A percentile compares a stretch with the other conserved stretches of the same genome.
phyloP scores from a whole-genome alignment of 495 filamentous ascomycete genomes.

The Penicilliopsis zonata region DNA sequence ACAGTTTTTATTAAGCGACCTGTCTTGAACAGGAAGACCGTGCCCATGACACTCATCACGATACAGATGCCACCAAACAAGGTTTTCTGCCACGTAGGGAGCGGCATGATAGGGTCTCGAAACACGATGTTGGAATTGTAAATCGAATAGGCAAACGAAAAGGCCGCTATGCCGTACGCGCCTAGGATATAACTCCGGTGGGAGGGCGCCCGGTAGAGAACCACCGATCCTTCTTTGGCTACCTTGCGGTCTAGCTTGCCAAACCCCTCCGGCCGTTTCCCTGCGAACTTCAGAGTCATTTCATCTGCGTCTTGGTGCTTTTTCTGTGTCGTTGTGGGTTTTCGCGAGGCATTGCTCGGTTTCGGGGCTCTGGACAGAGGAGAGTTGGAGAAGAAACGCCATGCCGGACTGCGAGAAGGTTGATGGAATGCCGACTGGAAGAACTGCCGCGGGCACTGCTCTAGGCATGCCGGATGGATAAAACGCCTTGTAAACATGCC shows the following conservation, averaged over 20 bases:
- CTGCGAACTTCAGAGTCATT: constrained; percentile 16
- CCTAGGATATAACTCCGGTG: constrained; percentile 45
- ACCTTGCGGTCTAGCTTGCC: constrained; percentile 25
- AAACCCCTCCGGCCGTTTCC: constrained; percentile 13
- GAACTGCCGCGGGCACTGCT: constrained; percentile 12
- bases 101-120: constrained; percentile 17
- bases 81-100: constrained; percentile 28
- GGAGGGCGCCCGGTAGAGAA: constrained; percentile 50
- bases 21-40: constrained; percentile 25
- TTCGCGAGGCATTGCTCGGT: constrained; percentile 5
- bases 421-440: constrained; percentile 6
- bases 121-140: constrained; percentile 39
- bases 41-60: constrained; percentile 31
- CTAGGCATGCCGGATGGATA: constrained; percentile 16
- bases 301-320: constrained; percentile 1
- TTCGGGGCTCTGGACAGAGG: constrained; percentile 11
- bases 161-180: constrained; percentile 40
- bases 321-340: background rate
- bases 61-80: constrained; percentile 29
- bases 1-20: constrained; percentile 20
- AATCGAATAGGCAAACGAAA: constrained; percentile 45
- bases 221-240: constrained; percentile 22
- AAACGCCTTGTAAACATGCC: constrained; percentile 23
- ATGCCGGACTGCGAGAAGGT: constrained; percentile 8
- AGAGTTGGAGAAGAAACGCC: constrained; percentile 25